phyloP scores from a whole-genome alignment of 1,284 basidiomycete species.

The Melampsora abietis-canadensis region DNA sequence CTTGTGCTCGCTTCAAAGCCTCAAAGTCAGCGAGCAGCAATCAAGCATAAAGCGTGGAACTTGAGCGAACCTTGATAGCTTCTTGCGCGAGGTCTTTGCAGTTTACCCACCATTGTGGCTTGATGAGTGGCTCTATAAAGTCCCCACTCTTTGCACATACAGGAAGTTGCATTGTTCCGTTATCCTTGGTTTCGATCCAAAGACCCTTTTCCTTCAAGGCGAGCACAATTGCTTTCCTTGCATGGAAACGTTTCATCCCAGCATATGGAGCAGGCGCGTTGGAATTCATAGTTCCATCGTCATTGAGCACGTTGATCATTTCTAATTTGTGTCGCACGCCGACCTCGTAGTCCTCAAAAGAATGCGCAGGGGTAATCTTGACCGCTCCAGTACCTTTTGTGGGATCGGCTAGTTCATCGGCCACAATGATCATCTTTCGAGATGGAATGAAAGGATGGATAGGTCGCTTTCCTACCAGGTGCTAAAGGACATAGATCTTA shows the following conservation, averaged over 20 bases:
- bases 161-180: constrained; percentile 83
- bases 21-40: neutral
- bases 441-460: constrained; percentile 80
- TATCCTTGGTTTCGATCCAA: constrained; percentile 88
- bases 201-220: constrained; percentile 79
- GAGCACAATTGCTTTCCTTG: constrained; percentile 77
- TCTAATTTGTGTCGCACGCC: constrained; percentile 82
- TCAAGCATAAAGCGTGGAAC: constrained; percentile 9
- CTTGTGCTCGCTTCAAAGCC: constrained; percentile 67
- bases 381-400: constrained; percentile 96
- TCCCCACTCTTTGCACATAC: constrained; percentile 95
- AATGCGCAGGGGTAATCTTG: constrained; percentile 99
- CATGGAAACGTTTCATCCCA: constrained; percentile 97
- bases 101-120: constrained; percentile 99
- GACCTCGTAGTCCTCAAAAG: constrained; percentile 95
- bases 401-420: constrained; percentile 83
- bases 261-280: constrained; percentile 70
- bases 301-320: constrained; percentile 94
- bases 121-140: constrained; percentile 89
- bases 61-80: constrained; percentile 67
- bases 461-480: constrained; percentile 90
- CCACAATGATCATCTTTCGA: constrained; percentile 82
- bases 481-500: constrained; percentile 54
- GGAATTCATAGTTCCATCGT: constrained; percentile 92
- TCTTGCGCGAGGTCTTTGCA: constrained; percentile 89